A percentile compares a stretch with the other conserved stretches of the same genome.
phyloP scores from a whole-genome alignment of 2,329 filamentous ascomycete species.

The Penicillium sp. region DNA sequence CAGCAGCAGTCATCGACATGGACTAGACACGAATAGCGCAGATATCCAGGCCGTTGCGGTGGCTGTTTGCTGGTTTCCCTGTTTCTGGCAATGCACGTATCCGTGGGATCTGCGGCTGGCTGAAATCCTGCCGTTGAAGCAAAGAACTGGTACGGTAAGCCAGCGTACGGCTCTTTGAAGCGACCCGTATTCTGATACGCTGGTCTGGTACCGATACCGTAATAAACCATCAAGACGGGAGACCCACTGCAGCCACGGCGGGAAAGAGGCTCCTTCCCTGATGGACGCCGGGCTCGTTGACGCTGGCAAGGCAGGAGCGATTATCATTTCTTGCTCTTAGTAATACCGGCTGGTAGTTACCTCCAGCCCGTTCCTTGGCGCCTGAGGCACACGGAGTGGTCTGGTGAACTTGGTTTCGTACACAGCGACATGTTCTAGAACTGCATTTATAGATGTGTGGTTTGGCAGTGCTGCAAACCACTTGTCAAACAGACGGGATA shows the following conservation, averaged over 20 bases:
- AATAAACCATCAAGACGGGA: background rate
- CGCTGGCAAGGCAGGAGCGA: background rate
- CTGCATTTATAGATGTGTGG: too few relatives aligned
- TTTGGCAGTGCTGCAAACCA: too few relatives aligned
- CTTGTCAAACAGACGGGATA: too few relatives aligned
- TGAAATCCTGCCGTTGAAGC: too few relatives aligned
- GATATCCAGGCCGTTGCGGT: too few relatives aligned
- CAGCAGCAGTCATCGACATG: background rate
- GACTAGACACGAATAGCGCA: too few relatives aligned
- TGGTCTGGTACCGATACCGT: background rate
- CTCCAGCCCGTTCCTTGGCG: background rate
- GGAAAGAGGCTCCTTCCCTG: background rate
- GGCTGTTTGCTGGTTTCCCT: background rate
- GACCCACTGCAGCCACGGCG: background rate
- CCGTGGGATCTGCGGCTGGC: constrained; percentile 7
- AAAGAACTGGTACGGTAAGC: too few relatives aligned
- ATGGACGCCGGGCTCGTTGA: background rate
- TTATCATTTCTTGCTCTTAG: too few relatives aligned
- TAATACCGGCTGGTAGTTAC: too few relatives aligned
- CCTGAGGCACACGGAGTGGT: background rate
- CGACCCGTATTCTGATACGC: too few relatives aligned
- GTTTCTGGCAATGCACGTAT: background rate
- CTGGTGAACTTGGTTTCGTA: background rate
- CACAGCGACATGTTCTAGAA: too few relatives aligned
- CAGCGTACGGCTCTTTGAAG: too few relatives aligned